Conservation (phyloP, 2,329 filamentous ascomycete genomes). For the Nakataea oryzae region DNA sequence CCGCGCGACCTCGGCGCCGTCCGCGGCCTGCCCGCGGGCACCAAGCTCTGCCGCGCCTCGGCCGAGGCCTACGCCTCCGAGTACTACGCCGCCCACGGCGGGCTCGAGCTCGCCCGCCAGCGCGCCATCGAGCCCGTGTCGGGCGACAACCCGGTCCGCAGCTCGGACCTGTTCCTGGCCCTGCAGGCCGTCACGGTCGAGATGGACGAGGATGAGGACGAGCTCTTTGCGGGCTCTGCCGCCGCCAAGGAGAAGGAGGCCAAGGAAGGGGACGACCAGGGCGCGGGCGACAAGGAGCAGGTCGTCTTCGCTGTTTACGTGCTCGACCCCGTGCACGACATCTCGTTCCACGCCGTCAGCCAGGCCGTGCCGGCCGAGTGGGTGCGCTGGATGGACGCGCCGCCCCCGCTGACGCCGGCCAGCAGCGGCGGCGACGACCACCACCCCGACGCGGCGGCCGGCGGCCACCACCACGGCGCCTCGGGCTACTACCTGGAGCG, state of each 20-base stretch:
- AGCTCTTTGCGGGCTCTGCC: constrained; percentile 53
- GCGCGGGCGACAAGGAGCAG: constrained; percentile 42
- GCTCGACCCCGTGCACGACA: constrained; percentile 81
- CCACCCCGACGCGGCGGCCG: constrained; percentile 9
- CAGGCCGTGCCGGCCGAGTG: constrained; percentile 78
- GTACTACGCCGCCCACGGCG: constrained; percentile 70
- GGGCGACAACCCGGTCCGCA: constrained; percentile 81
- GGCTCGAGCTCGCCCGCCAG: constrained; percentile 69
- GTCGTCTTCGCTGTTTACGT: constrained; percentile 70
- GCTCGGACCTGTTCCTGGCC: constrained; percentile 90
- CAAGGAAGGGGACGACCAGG: constrained; percentile 37
- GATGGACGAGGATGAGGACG: constrained; percentile 40
- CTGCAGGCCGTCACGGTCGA: constrained; percentile 74
- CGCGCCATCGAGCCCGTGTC: constrained; percentile 69
- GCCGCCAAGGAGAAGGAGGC: constrained; percentile 41
- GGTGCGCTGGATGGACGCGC: constrained; percentile 83
- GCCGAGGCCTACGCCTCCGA: constrained; percentile 82
- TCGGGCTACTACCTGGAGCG: constrained; percentile 14
- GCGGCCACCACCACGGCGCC: constrained; percentile 20
- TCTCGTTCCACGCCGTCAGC: constrained; percentile 74
- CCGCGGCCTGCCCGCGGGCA: constrained; percentile 73
- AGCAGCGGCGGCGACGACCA: constrained; percentile 23
- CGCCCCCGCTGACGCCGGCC: constrained; percentile 43
- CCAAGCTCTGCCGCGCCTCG: constrained; percentile 80
- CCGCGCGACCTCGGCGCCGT: constrained; percentile 72